phyloP scores from a whole-genome alignment of 2,329 filamentous ascomycete species.

The Zasmidium cellare region DNA sequence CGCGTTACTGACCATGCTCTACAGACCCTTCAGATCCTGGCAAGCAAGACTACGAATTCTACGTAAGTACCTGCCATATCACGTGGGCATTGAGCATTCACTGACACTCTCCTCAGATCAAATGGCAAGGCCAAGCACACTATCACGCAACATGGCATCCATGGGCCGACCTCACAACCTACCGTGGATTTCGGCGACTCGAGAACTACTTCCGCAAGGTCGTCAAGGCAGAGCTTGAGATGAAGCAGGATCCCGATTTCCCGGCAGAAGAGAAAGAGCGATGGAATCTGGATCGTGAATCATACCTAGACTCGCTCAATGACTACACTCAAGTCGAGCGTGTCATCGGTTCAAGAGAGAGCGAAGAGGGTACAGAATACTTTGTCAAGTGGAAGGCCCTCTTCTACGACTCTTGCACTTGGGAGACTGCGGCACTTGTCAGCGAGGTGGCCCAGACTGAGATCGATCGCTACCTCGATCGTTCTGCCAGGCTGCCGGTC shows the following conservation, averaged over 20 bases:
- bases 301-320: slow-evolving; percentile 80
- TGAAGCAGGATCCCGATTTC: slow-evolving; percentile 71
- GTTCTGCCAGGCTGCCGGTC: slow-evolving; percentile 74
- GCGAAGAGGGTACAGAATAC: slow-evolving; percentile 82
- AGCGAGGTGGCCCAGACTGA: slow-evolving; percentile 79
- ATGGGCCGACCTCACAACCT: slow-evolving; percentile 69
- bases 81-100: slow-evolving; percentile 3
- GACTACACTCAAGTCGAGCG: slow-evolving; percentile 93
- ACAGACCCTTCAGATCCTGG: slow-evolving; percentile 39
- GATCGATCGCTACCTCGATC: slow-evolving; percentile 88
- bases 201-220: slow-evolving; percentile 93
- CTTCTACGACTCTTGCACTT: slow-evolving; percentile 91
- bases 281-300: slow-evolving; percentile 92
- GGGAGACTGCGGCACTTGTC: slow-evolving; percentile 78
- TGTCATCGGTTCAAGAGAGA: slow-evolving; percentile 79
- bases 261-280: slow-evolving; percentile 86
- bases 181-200: slow-evolving; percentile 80
- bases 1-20: slow-evolving; percentile 1
- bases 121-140: slow-evolving; percentile 96
- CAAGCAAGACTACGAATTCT: slow-evolving; percentile 83
- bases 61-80: slow-evolving; percentile 41
- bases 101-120: slow-evolving; percentile 62
- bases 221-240: slow-evolving; percentile 75
- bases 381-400: slow-evolving; percentile 87
- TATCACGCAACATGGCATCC: slow-evolving; percentile 96